These are phyloP conservation scores for Rubia yunnanensis DNA, from an alignment of 257 asterid genomes.

Conservation along the genomic window DNA sequence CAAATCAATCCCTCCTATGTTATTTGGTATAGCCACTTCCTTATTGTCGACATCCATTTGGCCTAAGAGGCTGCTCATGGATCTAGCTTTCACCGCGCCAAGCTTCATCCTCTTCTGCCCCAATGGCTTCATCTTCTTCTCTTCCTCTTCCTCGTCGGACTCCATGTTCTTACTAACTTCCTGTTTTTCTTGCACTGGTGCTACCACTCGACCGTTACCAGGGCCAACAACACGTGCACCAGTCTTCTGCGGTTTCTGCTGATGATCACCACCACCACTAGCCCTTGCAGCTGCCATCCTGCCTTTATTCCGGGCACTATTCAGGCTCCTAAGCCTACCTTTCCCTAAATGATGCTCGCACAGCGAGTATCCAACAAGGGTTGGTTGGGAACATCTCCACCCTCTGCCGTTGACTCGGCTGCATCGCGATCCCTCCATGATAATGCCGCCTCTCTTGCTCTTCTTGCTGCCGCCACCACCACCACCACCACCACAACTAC, in stretches of 20 bases:
- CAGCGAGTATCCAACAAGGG: conserved; percentile 62
- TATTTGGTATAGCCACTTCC: not conserved
- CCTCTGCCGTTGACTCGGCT: conserved; percentile 82
- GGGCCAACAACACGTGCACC: not conserved
- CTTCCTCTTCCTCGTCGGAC: not conserved
- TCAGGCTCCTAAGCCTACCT: conserved; percentile 48
- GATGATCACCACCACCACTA: not conserved
- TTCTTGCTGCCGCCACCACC: conserved; percentile 12
- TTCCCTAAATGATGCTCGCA: conserved; percentile 78
- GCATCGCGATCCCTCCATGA: conserved; percentile 70
- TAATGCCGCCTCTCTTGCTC: conserved; percentile 40
- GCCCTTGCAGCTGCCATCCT: not conserved
- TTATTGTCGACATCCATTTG: conserved; percentile 18
- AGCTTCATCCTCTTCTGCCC: conserved; percentile 40
- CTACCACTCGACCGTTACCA: not conserved
- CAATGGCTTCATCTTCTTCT: not conserved
- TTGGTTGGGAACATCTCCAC: conserved; percentile 71
- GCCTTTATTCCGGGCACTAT: conserved; percentile 17
- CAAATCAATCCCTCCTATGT: not conserved
- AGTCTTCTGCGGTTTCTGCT: not conserved
- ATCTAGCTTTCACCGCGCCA: conserved; percentile 61
- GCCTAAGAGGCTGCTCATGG: conserved; percentile 52
- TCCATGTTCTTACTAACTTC: not conserved
- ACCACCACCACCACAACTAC: not conserved
- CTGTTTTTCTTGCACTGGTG: not conserved